Evolutionary conservation across 208 protist species (phyloP).

Genomic region (Crithidia brevicula): DNA sequence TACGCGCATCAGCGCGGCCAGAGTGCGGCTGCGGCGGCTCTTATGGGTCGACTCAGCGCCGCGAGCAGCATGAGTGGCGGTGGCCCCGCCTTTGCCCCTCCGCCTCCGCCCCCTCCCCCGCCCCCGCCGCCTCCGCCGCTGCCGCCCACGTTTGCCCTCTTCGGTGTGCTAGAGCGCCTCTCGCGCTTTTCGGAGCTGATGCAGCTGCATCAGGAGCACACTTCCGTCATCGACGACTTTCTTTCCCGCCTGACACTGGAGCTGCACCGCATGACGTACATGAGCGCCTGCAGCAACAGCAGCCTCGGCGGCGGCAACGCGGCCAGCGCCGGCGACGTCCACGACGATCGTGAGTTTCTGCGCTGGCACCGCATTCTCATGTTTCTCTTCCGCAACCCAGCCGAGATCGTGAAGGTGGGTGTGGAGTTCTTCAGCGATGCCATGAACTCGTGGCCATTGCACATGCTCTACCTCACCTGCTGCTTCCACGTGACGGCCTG

Average conservation of each 20-base stretch:
- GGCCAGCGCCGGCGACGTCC: not conserved
- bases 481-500: slow-evolving; percentile 73
- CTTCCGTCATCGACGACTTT: slow-evolving; percentile 46
- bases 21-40: not conserved
- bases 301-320: not conserved
- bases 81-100: not conserved
- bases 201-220: slow-evolving; percentile 42
- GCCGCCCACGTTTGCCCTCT: slow-evolving; percentile 63
- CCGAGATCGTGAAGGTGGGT: slow-evolving; percentile 35
- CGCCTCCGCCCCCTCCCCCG: not conserved
- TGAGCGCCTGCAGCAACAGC: slow-evolving; percentile 1
- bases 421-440: slow-evolving; percentile 72
- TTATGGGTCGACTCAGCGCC: not conserved
- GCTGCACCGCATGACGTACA: slow-evolving; percentile 26
- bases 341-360: slow-evolving; percentile 29
- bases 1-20: slow-evolving; percentile 10
- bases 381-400: slow-evolving; percentile 35
- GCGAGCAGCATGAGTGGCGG: not conserved
- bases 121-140: not conserved
- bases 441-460: slow-evolving; percentile 67
- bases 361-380: slow-evolving; percentile 35
- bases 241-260: slow-evolving; percentile 27
- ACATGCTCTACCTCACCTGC: slow-evolving; percentile 70
- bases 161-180: slow-evolving; percentile 63
- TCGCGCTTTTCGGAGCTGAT: slow-evolving; percentile 56